Evolutionary conservation across 441 rosid species (phyloP).

Genomic region (Populus tomentosa): DNA sequence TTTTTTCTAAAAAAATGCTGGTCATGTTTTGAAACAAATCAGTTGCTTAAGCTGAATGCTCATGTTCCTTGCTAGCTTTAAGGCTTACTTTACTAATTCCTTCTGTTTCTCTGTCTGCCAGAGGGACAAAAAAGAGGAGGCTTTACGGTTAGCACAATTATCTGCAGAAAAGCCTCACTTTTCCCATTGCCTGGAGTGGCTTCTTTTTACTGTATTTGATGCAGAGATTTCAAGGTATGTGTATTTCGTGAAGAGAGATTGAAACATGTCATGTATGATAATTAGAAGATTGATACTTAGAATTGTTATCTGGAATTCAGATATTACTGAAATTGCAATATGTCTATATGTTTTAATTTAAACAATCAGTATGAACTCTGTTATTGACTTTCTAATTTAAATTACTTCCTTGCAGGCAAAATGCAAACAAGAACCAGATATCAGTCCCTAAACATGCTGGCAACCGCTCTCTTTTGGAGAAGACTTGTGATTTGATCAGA

Average conservation of each 20-base stretch:
- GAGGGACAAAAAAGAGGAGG: constrained; percentile 96
- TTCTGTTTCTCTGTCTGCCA: constrained; percentile 28
- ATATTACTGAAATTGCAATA: background rate
- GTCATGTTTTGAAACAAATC: constrained; percentile 7
- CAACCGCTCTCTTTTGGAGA: constrained; percentile 70
- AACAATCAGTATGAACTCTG: background rate
- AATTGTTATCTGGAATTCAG: background rate
- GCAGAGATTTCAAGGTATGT: constrained; percentile 91
- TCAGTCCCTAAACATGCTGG: constrained; percentile 37
- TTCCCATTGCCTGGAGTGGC: constrained; percentile 98
- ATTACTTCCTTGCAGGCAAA: constrained; percentile 45
- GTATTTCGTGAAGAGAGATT: background rate
- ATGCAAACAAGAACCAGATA: constrained; percentile 58
- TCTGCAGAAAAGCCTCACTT: constrained; percentile 98
- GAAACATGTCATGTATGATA: background rate
- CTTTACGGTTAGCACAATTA: constrained; percentile 79
- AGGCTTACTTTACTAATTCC: constrained; percentile 7
- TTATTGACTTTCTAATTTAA: background rate
- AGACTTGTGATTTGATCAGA: constrained; percentile 86
- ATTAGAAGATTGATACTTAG: constrained; percentile 5
- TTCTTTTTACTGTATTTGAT: constrained; percentile 96
- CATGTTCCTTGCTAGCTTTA: background rate
- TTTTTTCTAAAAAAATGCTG: background rate
- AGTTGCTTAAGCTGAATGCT: background rate
- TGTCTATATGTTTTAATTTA: background rate